Conservation (phyloP, 2,329 filamentous ascomycete species). For the Epicoccum sorghinum region DNA sequence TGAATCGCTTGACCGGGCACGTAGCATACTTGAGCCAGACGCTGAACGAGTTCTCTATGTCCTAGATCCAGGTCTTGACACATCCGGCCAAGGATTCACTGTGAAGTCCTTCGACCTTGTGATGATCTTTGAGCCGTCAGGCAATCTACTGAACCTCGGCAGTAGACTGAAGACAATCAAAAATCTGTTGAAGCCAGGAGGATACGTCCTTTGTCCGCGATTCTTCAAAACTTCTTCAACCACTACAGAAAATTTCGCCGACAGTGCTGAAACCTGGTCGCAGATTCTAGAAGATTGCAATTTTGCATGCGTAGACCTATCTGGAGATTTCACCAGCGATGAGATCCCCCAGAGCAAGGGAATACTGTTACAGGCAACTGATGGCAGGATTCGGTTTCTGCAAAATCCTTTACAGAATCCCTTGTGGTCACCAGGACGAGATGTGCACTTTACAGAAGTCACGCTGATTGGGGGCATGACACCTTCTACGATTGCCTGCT, state of each 20-base stretch:
- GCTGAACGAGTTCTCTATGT: conserved; percentile 14
- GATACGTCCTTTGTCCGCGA: conserved; percentile 44
- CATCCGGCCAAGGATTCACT: conserved; percentile 17
- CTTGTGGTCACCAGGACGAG: too few species aligned
- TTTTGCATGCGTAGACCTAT: not conserved
- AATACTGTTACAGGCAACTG: conserved; percentile 2
- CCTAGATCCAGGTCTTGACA: conserved; percentile 14
- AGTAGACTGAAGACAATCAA: not conserved
- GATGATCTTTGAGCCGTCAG: conserved; percentile 7
- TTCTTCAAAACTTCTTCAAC: not conserved
- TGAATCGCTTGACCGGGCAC: not conserved
- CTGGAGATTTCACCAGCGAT: not conserved
- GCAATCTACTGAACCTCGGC: not conserved
- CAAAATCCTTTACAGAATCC: not conserved
- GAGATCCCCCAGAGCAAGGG: not conserved
- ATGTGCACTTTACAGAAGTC: not conserved
- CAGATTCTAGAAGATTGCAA: not conserved
- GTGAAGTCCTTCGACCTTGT: conserved; percentile 25
- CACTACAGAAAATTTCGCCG: too few species aligned
- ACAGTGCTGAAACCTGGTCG: not conserved
- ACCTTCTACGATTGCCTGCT: not conserved
- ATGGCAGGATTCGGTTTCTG: conserved; percentile 6
- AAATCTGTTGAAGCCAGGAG: conserved; percentile 46
- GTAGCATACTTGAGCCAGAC: not conserved
- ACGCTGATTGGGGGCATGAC: not conserved